Conservation (phyloP, 2,329 filamentous ascomycete species). For the Chrysoporthe cubensis region DNA sequence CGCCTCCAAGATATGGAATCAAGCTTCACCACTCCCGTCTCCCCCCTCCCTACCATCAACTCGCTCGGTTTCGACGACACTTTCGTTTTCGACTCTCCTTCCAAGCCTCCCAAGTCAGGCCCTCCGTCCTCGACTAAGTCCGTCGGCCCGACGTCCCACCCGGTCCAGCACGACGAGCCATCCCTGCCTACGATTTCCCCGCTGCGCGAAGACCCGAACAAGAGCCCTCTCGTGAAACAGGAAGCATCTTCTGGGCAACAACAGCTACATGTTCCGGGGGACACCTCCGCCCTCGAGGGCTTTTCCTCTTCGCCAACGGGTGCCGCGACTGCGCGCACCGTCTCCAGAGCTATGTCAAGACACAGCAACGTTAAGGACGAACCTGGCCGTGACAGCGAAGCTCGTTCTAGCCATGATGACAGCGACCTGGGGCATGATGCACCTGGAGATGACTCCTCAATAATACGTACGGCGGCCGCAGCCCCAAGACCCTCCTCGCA, state of each 20-base stretch:
- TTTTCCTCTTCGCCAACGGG: conserved; percentile 62
- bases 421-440: conserved; percentile 18
- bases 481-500: conserved; percentile 37
- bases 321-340: conserved; percentile 56
- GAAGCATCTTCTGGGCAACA: conserved; percentile 32
- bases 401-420: conserved; percentile 29
- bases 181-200: conserved; percentile 16
- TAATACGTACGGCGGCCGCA: conserved; percentile 36
- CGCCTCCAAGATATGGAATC: conserved; percentile 68
- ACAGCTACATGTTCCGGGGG: conserved; percentile 35
- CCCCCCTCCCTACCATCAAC: conserved; percentile 55
- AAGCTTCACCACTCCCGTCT: conserved; percentile 63
- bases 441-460: conserved; percentile 36
- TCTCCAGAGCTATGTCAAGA: conserved; percentile 56
- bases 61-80: conserved; percentile 60
- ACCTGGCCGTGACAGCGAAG: conserved; percentile 13
- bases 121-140: conserved; percentile 5
- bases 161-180: conserved; percentile 17
- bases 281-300: conserved; percentile 55
- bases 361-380: conserved; percentile 37
- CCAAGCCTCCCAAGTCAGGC: conserved; percentile 34
- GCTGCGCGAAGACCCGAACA: background rate
- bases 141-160: conserved; percentile 18
- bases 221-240: conserved; percentile 20
- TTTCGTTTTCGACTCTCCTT: conserved; percentile 58